Evolutionary conservation across 2,329 filamentous ascomycete genomes (phyloP).

Genomic region (Xylaria sp.): DNA sequence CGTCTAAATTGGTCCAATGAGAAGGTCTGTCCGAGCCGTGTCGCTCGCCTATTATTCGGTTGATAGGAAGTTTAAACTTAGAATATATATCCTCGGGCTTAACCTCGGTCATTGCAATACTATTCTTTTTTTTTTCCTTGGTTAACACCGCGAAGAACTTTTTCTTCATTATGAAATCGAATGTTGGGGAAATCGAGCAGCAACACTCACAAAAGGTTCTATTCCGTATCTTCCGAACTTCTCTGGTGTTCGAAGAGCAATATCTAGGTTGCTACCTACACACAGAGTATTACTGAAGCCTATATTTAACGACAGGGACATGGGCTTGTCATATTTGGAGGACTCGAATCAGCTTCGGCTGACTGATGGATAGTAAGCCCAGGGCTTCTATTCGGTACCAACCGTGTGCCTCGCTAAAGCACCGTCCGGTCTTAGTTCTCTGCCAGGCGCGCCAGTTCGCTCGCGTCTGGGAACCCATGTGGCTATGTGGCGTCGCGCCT

Average conservation of each 20-base stretch:
- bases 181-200: neutral
- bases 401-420: conserved; percentile 11
- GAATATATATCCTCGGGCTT: neutral
- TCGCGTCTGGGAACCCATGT: neutral
- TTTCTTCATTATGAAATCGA: neutral
- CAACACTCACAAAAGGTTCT: neutral
- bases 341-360: conserved; percentile 13
- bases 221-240: conserved; percentile 1
- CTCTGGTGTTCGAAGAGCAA: neutral
- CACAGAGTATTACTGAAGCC: neutral
- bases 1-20: neutral
- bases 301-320: conserved; percentile 16
- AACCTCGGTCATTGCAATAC: neutral
- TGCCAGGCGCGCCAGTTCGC: neutral
- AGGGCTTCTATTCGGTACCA: neutral
- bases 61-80: neutral
- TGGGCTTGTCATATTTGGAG: conserved; percentile 7
- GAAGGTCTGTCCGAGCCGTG: neutral
- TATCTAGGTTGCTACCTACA: neutral
- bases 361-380: conserved; percentile 18
- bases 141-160: neutral
- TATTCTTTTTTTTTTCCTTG: neutral
- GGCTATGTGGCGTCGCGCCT: conserved; percentile 1
- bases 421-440: conserved; percentile 5
- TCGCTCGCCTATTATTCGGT: neutral